Base-by-base conservation (phyloP, 768 basidiomycete species). In the Lactifluus echinatus region DNA sequence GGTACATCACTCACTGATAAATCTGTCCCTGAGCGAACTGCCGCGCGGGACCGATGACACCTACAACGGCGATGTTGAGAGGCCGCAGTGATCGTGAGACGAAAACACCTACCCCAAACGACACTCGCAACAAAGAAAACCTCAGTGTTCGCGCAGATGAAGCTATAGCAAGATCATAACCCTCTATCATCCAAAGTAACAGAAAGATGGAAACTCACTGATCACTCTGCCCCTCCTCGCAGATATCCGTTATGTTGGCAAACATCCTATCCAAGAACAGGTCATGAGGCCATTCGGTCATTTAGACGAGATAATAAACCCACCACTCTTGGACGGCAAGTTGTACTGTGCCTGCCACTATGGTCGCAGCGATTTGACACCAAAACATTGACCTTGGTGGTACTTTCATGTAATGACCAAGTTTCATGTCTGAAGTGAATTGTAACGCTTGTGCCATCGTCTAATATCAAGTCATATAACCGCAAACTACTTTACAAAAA, bases 351-450 rank as follows among this genome's bases (percentile, higher is more conserved):
- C 81, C 85, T 0, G 84, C 81, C 42, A 89, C 67, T 14, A 70
- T 60, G 26, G 68, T 69, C 10, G 81, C 86, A 33, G 82, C 74
- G 34, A 89, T 74, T 71, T 90, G 87, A 60, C 63, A 62, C 56
- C 56, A 63, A 44, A 63, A 63, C 60, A 63, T 55, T 15, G 56
- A 53, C 36, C 63, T 58, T 28, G 63, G 63, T 21, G 84, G 81
- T 31, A 87, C 74, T 72, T 83, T 79, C 77, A 83, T 84, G 73
- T 75, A 85, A 70, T 87, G 84, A 44, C 87, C 86, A 19, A 88
- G 76, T 69, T 88, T 89, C 68, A 88, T 83, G 67, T 88, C 87
- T 48, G 82, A 80, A 44, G 83, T 78, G 66, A 85, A 86, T 81
- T 83, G 71, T 78, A 85, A 3, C 78, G 84, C 79, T 82, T 66